These are phyloP conservation scores for Ettlia oleoabundans DNA, from an alignment of 139 green algal genomes.

Conservation along the genomic window DNA sequence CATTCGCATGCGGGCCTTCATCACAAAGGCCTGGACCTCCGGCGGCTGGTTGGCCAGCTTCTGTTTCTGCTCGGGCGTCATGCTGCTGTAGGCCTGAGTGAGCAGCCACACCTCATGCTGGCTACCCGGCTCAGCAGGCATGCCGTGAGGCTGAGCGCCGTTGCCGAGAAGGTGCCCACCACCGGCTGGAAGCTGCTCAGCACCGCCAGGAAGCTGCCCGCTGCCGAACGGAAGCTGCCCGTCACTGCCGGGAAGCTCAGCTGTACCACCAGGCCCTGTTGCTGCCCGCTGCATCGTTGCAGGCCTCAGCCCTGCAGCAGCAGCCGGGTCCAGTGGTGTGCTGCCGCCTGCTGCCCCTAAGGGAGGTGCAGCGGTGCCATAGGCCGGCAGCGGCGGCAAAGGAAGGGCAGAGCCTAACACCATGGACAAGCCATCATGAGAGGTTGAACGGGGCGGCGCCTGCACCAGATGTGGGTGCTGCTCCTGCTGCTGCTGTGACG, in stretches of 20 bases:
- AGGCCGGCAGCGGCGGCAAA: no score
- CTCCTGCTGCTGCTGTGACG: background rate
- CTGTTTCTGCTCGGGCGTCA: slow-evolving; percentile 16
- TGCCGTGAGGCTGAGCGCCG: no score
- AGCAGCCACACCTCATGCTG: slow-evolving; percentile 22
- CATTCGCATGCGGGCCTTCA: slow-evolving; percentile 22
- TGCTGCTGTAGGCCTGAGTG: slow-evolving; percentile 12
- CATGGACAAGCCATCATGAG: background rate
- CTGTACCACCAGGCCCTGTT: no score
- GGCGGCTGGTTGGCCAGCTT: slow-evolving; percentile 21
- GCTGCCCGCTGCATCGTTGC: background rate
- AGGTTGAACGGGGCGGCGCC: background rate
- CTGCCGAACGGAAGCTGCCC: no score
- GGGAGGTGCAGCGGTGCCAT: no score
- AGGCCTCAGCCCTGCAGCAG: background rate
- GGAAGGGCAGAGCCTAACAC: no score
- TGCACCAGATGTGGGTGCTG: background rate
- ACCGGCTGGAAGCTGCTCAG: no score
- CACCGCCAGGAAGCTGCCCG: no score
- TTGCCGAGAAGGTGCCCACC: no score
- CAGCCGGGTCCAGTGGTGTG: no score
- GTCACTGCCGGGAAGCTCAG: no score
- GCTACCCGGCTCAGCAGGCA: background rate
- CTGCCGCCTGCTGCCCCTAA: no score
- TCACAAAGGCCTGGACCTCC: slow-evolving; percentile 4